Percentiles rank a stretch among this genome's conserved stretches.
phyloP scores from a whole-genome alignment of 1,284 basidiomycete species.

The Boletus calvinii region DNA sequence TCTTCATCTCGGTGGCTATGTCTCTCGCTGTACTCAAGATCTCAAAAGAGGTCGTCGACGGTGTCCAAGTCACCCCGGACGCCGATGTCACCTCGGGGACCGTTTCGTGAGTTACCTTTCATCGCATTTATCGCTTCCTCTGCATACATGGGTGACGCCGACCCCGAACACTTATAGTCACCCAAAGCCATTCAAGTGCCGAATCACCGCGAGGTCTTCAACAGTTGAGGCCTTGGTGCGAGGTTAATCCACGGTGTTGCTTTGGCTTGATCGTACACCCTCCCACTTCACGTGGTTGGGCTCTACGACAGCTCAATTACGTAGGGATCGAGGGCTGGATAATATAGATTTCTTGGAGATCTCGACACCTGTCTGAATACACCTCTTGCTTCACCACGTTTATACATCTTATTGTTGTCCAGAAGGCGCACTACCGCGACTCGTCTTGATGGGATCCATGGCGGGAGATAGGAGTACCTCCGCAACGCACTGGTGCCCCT shows the following conservation, averaged over 20 bases:
- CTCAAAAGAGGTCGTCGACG: constrained; percentile 21
- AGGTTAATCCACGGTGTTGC: not conserved
- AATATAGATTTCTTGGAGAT: not conserved
- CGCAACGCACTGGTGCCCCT: too few relatives aligned
- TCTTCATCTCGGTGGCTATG: constrained; percentile 22
- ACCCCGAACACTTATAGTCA: constrained; percentile 7
- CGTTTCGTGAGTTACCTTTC: constrained; percentile 12
- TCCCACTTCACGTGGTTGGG: too few relatives aligned
- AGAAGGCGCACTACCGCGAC: constrained; percentile 18
- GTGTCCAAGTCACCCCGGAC: constrained; percentile 14
- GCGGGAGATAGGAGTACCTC: constrained; percentile 89
- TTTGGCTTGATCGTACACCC: too few relatives aligned
- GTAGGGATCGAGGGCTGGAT: not conserved
- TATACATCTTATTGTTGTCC: constrained; percentile 15
- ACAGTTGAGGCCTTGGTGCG: constrained; percentile 10
- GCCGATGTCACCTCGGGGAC: constrained; percentile 3
- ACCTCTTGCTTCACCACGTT: not conserved
- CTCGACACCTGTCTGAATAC: not conserved
- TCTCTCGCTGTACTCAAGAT: constrained; percentile 20
- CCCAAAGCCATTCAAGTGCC: constrained; percentile 16
- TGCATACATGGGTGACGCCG: not conserved
- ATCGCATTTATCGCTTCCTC: too few relatives aligned
- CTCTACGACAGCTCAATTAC: not conserved
- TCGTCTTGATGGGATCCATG: constrained; percentile 76
- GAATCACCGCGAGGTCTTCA: constrained; percentile 18